A percentile compares a stretch with the other conserved stretches of the same genome.
Conservation (phyloP, 2,329 filamentous ascomycete genomes). For the Penicillium brevicompactum region DNA sequence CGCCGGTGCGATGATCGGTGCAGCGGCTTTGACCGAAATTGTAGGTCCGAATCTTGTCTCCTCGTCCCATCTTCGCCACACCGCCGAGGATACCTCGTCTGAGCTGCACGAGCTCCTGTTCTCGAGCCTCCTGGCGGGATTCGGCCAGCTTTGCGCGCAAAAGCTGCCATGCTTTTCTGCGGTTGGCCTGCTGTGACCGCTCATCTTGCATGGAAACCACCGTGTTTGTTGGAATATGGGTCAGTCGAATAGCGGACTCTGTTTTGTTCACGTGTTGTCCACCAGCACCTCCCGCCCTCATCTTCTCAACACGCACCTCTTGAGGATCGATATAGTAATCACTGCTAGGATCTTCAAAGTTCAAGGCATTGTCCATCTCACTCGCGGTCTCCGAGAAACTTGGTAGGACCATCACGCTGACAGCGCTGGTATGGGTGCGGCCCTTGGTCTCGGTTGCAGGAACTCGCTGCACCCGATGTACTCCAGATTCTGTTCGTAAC, state of each 20-base stretch:
- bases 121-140: constrained; percentile 74
- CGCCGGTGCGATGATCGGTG: constrained; percentile 81
- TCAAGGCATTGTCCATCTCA: constrained; percentile 55
- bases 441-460: constrained; percentile 90
- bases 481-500: constrained; percentile 85
- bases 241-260: constrained; percentile 90
- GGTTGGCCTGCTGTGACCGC: constrained; percentile 85
- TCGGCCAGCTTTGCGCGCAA: constrained; percentile 82
- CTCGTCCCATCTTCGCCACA: constrained; percentile 77
- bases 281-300: constrained; percentile 88
- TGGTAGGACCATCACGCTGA: constrained; percentile 88
- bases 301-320: constrained; percentile 83
- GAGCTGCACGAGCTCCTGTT: constrained; percentile 75
- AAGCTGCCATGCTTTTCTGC: constrained; percentile 82
- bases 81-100: constrained; percentile 77
- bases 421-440: constrained; percentile 89
- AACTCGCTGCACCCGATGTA: constrained; percentile 92
- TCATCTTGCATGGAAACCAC: constrained; percentile 91
- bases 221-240: constrained; percentile 83
- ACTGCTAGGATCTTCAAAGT: constrained; percentile 80
- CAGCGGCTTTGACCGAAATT: constrained; percentile 79
- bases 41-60: constrained; percentile 93
- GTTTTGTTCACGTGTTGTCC: constrained; percentile 99
- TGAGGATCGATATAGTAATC: constrained; percentile 86
- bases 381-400: constrained; percentile 65